Conservation (phyloP, 768 basidiomycete genomes). For the Cantharellus anzutake region DNA sequence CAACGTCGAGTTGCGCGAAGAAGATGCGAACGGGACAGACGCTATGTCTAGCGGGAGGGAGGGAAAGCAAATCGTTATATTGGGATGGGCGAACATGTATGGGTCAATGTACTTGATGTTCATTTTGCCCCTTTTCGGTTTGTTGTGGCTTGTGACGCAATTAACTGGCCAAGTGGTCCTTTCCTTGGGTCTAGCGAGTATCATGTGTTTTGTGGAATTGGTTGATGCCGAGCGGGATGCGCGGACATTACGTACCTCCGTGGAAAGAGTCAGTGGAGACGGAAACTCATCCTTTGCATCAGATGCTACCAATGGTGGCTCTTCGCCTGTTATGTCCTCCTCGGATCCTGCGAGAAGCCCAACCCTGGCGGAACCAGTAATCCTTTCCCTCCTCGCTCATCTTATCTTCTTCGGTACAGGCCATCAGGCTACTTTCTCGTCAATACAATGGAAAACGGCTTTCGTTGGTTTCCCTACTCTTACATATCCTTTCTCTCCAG, state of each 20-base stretch:
- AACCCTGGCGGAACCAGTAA: constrained; percentile 47
- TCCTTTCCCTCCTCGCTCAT: constrained; percentile 56
- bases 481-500: constrained; percentile 49
- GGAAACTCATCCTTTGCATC: constrained; percentile 26
- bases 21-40: constrained; percentile 11
- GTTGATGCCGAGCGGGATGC: constrained; percentile 65
- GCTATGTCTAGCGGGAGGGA: constrained; percentile 5
- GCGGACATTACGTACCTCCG: background rate
- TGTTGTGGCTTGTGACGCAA: constrained; percentile 46
- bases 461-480: constrained; percentile 59
- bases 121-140: constrained; percentile 42
- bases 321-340: background rate
- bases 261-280: constrained; percentile 14
- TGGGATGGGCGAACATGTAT: constrained; percentile 80
- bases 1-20: constrained; percentile 42
- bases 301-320: constrained; percentile 21
- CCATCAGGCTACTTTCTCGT: constrained; percentile 75
- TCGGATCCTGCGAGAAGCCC: constrained; percentile 12
- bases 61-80: constrained; percentile 22
- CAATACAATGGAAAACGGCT: constrained; percentile 89
- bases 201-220: constrained; percentile 64
- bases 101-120: constrained; percentile 79
- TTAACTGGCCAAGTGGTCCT: constrained; percentile 70
- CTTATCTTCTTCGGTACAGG: constrained; percentile 76
- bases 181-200: constrained; percentile 37